phyloP scores from a whole-genome alignment of 768 basidiomycete genomes.

The Russula sp. region DNA sequence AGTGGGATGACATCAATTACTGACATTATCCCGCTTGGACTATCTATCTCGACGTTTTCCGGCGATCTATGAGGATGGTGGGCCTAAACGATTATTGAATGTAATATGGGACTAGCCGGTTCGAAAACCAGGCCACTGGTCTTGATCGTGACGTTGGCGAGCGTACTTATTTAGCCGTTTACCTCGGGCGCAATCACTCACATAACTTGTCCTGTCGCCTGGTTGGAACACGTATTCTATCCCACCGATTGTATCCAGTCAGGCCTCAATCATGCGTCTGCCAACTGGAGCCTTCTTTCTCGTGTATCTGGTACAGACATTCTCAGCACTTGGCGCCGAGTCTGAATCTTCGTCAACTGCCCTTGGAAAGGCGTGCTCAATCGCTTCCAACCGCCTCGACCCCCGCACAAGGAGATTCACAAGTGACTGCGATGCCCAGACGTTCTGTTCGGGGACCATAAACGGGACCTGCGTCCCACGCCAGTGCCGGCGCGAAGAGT shows the following conservation, averaged over 20 bases:
- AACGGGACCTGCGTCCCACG: constrained; percentile 22
- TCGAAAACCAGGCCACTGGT: background rate
- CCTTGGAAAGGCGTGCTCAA: constrained; percentile 16
- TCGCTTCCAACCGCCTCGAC: constrained; percentile 19
- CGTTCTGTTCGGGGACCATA: constrained; percentile 16
- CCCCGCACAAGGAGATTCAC: constrained; percentile 19
- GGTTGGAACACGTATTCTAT: background rate
- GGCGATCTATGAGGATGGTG: too few species aligned
- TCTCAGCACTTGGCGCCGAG: background rate
- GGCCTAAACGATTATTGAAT: too few species aligned
- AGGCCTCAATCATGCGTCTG: constrained; percentile 1
- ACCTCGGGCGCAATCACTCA: background rate
- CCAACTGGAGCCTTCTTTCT: background rate
- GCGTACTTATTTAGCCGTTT: background rate
- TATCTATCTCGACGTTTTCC: background rate
- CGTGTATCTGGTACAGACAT: background rate
- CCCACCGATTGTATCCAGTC: background rate
- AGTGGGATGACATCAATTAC: too few species aligned
- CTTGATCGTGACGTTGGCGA: background rate
- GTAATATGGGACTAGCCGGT: too few species aligned
- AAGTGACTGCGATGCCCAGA: constrained; percentile 21
- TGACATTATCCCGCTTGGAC: too few species aligned
- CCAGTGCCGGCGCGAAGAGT: constrained; percentile 22
- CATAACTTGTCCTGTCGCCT: background rate
- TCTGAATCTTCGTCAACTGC: background rate